Evolutionary conservation across 1,284 basidiomycete species (phyloP).

Genomic region (Fistulina hepatica): DNA sequence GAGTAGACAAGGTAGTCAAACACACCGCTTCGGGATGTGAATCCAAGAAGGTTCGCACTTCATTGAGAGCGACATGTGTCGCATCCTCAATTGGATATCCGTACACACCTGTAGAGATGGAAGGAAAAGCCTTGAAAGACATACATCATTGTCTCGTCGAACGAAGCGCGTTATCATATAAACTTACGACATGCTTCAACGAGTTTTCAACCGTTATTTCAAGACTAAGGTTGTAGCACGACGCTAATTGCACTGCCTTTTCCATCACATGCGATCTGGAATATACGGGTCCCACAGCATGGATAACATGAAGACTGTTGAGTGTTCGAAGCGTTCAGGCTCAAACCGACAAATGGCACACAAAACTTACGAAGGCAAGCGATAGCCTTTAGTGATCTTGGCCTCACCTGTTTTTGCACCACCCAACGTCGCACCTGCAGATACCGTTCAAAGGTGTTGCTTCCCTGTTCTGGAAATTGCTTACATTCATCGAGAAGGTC

Average conservation of each 20-base stretch:
- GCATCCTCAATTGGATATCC: constrained; percentile 68
- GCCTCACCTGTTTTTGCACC: constrained; percentile 79
- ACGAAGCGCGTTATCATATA: constrained; percentile 15
- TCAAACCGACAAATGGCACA: constrained; percentile 1
- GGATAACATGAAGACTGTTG: constrained; percentile 66
- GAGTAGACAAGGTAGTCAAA: neutral
- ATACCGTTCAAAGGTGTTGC: neutral
- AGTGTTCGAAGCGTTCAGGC: constrained; percentile 8
- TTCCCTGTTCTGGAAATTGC: constrained; percentile 13
- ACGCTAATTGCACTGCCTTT: constrained; percentile 48
- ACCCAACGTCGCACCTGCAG: constrained; percentile 48
- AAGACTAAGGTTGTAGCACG: constrained; percentile 65
- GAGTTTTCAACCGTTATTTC: constrained; percentile 50
- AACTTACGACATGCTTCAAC: constrained; percentile 54
- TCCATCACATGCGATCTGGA: constrained; percentile 28
- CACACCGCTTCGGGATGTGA: constrained; percentile 39
- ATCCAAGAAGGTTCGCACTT: constrained; percentile 49
- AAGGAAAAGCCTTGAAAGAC: constrained; percentile 59
- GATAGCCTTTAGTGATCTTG: constrained; percentile 71
- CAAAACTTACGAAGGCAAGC: constrained; percentile 54
- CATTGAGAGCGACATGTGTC: constrained; percentile 55
- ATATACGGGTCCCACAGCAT: constrained; percentile 87
- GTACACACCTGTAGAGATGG: constrained; percentile 73
- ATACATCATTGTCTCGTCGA: constrained; percentile 16
- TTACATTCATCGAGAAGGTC: constrained; percentile 66